Percentiles rank a stretch among this genome's conserved stretches.
phyloP scores from a whole-genome alignment of 768 basidiomycete species.

The Wakefieldia striispora region DNA sequence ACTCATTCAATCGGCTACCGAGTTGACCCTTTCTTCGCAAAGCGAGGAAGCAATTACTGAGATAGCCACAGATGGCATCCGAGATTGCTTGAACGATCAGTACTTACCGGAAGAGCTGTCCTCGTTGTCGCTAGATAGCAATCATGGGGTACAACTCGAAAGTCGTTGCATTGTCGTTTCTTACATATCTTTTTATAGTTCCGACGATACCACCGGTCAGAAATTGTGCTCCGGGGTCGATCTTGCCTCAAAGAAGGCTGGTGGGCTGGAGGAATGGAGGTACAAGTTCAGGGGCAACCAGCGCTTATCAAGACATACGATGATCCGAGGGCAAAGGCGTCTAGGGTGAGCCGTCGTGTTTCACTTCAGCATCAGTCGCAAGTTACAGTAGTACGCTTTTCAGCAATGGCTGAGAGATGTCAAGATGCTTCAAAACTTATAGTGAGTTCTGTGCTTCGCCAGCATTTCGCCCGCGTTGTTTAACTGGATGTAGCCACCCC shows the following conservation, averaged over 20 bases:
- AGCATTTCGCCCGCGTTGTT: not conserved
- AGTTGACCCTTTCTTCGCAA: not conserved
- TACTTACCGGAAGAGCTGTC: slow-evolving; percentile 22
- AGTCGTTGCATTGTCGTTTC: not conserved
- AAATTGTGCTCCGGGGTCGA: slow-evolving; percentile 38
- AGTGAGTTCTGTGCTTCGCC: slow-evolving; percentile 31
- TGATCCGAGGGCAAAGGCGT: slow-evolving; percentile 30
- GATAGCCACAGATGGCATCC: slow-evolving; percentile 16
- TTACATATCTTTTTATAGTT: slow-evolving; percentile 35
- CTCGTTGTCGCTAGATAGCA: slow-evolving; percentile 20
- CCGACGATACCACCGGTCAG: slow-evolving; percentile 49
- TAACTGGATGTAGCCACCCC: slow-evolving; percentile 38
- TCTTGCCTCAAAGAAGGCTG: slow-evolving; percentile 42
- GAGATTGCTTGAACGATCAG: slow-evolving; percentile 17
- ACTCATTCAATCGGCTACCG: not conserved
- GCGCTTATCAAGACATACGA: slow-evolving; percentile 47
- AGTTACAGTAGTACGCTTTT: not conserved
- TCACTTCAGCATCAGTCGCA: not conserved
- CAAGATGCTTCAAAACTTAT: slow-evolving; percentile 48
- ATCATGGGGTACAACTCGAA: slow-evolving; percentile 33
- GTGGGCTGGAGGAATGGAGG: slow-evolving; percentile 46
- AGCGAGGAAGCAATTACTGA: slow-evolving; percentile 16
- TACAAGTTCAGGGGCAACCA: slow-evolving; percentile 38
- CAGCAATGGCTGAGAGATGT: slow-evolving; percentile 52
- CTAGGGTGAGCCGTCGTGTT: slow-evolving; percentile 26